Conservation (phyloP, 768 basidiomycete species). For the Russula ochroleuca region DNA sequence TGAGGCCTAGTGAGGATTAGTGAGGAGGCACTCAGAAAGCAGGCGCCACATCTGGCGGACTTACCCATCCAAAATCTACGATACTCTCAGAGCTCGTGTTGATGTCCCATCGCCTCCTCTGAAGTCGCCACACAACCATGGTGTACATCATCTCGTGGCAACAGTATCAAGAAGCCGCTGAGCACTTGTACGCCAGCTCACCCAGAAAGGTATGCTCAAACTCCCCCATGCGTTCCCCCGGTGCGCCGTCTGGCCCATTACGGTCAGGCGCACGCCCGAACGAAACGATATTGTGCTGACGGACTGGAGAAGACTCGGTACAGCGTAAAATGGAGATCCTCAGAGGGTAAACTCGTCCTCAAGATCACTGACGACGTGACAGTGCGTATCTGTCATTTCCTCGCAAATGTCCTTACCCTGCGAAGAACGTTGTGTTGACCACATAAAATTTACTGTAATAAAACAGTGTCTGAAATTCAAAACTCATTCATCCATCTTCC, state of each 20-base stretch:
- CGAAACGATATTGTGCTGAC: not conserved
- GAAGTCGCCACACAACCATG: constrained; percentile 47
- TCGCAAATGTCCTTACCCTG: not conserved
- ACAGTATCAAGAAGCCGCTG: constrained; percentile 86
- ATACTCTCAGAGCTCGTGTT: constrained; percentile 9
- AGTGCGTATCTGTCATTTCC: constrained; percentile 46
- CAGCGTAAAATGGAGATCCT: constrained; percentile 85
- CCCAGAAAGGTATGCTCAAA: constrained; percentile 58
- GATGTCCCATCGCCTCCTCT: constrained; percentile 17
- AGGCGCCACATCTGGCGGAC: not conserved
- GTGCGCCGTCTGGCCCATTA: not conserved
- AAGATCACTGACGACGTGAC: constrained; percentile 91
- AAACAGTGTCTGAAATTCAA: constrained; percentile 92
- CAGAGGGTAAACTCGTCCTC: constrained; percentile 81
- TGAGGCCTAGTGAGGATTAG: no score
- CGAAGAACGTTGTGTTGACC: not conserved
- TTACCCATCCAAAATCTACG: not conserved
- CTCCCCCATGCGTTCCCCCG: no score
- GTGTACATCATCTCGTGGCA: constrained; percentile 90
- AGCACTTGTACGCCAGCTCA: constrained; percentile 74
- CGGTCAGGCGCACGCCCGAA: constrained; percentile 29
- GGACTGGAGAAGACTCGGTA: constrained; percentile 70
- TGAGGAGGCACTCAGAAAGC: not conserved
- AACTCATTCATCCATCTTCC: constrained; percentile 88
- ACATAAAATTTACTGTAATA: not conserved